These are phyloP conservation scores for Rhizopus stolonifer DNA, from an alignment of 371 early-diverging fungal species.

Conservation along the genomic window DNA sequence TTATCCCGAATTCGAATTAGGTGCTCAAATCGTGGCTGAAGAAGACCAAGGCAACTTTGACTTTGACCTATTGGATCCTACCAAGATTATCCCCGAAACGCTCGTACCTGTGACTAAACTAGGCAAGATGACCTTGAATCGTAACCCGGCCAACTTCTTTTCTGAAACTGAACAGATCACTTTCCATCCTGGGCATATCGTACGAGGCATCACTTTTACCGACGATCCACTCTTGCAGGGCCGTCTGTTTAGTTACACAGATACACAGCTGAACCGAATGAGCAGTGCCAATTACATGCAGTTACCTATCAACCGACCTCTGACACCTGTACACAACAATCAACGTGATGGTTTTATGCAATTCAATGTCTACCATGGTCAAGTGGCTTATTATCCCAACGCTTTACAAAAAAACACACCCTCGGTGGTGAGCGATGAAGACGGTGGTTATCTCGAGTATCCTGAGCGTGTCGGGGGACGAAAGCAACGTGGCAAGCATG, in stretches of 20 bases:
- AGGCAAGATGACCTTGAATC: slow-evolving; percentile 53
- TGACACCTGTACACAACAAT: slow-evolving; percentile 44
- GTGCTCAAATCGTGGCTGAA: slow-evolving; percentile 47
- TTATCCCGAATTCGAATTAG: slow-evolving; percentile 52
- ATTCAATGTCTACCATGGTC: slow-evolving; percentile 23
- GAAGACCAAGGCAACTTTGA: slow-evolving; percentile 46
- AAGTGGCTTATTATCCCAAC: slow-evolving; percentile 37
- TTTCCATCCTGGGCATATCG: slow-evolving; percentile 38
- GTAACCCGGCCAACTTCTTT: slow-evolving; percentile 56
- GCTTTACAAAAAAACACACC: slow-evolving; percentile 34
- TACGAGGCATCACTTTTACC: slow-evolving; percentile 46
- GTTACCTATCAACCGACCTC: slow-evolving; percentile 53
- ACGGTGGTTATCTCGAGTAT: slow-evolving; percentile 42
- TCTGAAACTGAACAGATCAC: slow-evolving; percentile 59
- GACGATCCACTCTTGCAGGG: slow-evolving; percentile 58
- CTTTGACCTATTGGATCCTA: slow-evolving; percentile 54
- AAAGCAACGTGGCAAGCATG: slow-evolving; percentile 25
- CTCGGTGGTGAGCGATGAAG: slow-evolving; percentile 10
- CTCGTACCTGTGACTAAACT: slow-evolving; percentile 43
- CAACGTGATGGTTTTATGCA: slow-evolving; percentile 54
- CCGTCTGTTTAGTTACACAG: slow-evolving; percentile 53
- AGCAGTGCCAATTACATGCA: slow-evolving; percentile 48
- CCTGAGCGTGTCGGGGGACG: slow-evolving; percentile 25
- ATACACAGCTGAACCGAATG: slow-evolving; percentile 57
- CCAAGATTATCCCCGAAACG: slow-evolving; percentile 57